Evolutionary conservation across 139 green algal genomes (phyloP).

Genomic region (Chlamydomonas eustigma): DNA sequence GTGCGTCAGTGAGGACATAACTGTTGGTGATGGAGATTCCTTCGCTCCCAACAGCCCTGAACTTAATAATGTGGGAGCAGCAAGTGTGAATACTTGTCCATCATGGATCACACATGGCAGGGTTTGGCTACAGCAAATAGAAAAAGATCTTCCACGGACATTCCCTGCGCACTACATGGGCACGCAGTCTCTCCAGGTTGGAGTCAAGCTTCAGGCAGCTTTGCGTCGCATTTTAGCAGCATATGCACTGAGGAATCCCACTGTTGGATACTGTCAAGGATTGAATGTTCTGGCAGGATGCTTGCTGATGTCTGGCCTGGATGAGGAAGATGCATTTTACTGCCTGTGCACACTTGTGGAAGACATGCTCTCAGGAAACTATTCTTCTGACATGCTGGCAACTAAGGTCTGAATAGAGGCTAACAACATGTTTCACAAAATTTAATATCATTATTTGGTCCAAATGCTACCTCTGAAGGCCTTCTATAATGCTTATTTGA

Average conservation of each 20-base stretch:
- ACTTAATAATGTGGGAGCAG: too few relatives aligned
- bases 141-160: constrained; percentile 82
- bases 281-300: constrained; percentile 85
- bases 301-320: constrained; percentile 84
- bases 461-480: too few relatives aligned
- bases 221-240: constrained; percentile 70
- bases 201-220: constrained; percentile 15
- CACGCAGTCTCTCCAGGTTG: constrained; percentile 17
- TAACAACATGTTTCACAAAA: too few relatives aligned
- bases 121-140: constrained; percentile 68
- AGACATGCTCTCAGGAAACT: constrained; percentile 78
- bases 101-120: constrained; percentile 4
- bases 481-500: too few relatives aligned
- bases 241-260: constrained; percentile 65
- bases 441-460: too few relatives aligned
- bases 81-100: background rate
- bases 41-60: too few relatives aligned
- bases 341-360: constrained; percentile 46
- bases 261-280: constrained; percentile 85
- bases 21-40: too few relatives aligned
- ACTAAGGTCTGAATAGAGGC: constrained; percentile 73
- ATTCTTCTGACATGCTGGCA: constrained; percentile 70
- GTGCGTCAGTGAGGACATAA: too few relatives aligned
- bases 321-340: constrained; percentile 90
- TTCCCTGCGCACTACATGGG: constrained; percentile 44